Percentiles rank a stretch among this genome's conserved stretches.
phyloP scores from a whole-genome alignment of 345 rosid species.

The Salix dunnii region DNA sequence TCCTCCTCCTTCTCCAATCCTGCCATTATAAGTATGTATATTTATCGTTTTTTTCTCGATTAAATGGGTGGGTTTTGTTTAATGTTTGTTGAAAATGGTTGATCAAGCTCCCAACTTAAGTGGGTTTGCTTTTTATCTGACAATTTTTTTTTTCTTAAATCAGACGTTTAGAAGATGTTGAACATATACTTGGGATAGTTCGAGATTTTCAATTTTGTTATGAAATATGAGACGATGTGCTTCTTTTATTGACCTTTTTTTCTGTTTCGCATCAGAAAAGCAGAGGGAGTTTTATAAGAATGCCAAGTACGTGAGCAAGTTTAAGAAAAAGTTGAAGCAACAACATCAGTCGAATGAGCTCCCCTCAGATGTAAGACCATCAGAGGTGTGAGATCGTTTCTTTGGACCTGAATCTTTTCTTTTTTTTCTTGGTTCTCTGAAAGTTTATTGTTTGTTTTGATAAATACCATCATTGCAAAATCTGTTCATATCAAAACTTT shows the following conservation, averaged over 20 bases:
- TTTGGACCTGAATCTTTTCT: no score
- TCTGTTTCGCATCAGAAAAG: conserved; percentile 45
- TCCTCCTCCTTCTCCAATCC: conserved; percentile 56
- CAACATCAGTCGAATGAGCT: conserved; percentile 29
- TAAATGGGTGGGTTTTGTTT: not conserved
- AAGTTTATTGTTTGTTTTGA: not conserved
- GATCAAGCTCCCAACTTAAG: not conserved
- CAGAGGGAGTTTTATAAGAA: conserved; percentile 75
- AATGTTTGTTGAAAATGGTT: not conserved
- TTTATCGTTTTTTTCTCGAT: not conserved
- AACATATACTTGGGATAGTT: not conserved
- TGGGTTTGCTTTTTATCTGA: not conserved
- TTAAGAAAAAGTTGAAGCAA: conserved; percentile 50
- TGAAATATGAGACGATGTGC: not conserved
- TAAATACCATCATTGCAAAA: not conserved
- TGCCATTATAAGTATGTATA: conserved; percentile 46
- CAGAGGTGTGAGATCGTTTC: conserved; percentile 28
- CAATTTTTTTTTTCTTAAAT: not conserved
- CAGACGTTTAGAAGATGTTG: not conserved
- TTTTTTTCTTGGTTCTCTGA: not conserved
- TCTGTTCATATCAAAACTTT: not conserved
- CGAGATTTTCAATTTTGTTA: no score
- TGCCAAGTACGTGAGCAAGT: conserved; percentile 71
- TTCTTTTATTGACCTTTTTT: not conserved
- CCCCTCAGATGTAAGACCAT: conserved; percentile 7